phyloP scores from a whole-genome alignment of 306 rosid species.

The Vicia faba region DNA sequence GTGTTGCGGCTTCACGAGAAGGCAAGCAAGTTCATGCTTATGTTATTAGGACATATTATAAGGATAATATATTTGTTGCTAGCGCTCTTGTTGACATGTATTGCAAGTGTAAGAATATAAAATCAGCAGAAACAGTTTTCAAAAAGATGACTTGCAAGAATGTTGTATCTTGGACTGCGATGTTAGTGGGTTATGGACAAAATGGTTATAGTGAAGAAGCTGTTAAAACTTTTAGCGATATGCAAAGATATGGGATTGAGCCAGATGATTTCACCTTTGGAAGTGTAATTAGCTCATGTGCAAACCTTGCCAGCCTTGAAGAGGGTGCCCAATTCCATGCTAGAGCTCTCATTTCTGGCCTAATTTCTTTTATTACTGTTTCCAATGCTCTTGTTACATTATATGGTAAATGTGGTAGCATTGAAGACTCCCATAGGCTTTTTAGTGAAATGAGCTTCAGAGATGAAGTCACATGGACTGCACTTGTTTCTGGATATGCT shows the following conservation, averaged over 20 bases:
- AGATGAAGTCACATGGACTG: constrained; percentile 95
- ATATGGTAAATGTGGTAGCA: constrained; percentile 87
- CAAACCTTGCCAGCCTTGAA: constrained; percentile 91
- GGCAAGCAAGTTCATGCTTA: constrained; percentile 87
- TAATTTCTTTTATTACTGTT: constrained; percentile 67
- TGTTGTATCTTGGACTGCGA: constrained; percentile 88
- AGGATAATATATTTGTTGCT: constrained; percentile 70
- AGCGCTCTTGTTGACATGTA: constrained; percentile 98
- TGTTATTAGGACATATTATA: constrained; percentile 62
- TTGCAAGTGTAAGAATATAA: constrained; percentile 73
- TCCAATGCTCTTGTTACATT: constrained; percentile 86
- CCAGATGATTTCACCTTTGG: constrained; percentile 88
- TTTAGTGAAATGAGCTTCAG: constrained; percentile 66
- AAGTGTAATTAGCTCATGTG: constrained; percentile 89
- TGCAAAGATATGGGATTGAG: constrained; percentile 76
- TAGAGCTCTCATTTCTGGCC: constrained; percentile 75
- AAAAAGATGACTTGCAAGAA: constrained; percentile 71
- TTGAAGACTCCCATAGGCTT: constrained; percentile 61
- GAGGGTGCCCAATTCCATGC: constrained; percentile 94
- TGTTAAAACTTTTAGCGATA: constrained; percentile 67
- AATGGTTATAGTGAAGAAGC: constrained; percentile 88
- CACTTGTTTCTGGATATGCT: constrained; percentile 85
- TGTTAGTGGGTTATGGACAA: constrained; percentile 93
- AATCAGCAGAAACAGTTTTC: constrained; percentile 74
- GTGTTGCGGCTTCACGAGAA: constrained; percentile 59